These are phyloP conservation scores for Kluyveromyces dobzhanskii DNA, from an alignment of 805 yeast species.

Conservation along the genomic window DNA sequence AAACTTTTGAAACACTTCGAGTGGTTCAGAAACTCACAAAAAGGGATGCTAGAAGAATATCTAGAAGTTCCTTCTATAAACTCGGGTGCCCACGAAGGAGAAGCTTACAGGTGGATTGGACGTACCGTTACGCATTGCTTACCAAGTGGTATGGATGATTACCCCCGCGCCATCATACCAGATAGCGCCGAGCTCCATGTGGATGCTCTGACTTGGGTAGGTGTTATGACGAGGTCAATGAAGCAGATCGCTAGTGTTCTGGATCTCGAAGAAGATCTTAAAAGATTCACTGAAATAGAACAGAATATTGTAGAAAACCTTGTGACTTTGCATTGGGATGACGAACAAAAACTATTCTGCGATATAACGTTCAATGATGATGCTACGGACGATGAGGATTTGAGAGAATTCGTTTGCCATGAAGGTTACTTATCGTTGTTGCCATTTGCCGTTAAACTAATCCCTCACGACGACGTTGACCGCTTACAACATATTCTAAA, in stretches of 20 bases:
- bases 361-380: constrained; percentile 71
- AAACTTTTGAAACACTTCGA: constrained; percentile 66
- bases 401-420: constrained; percentile 59
- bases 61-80: constrained; percentile 20
- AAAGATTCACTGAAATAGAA: constrained; percentile 45
- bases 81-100: constrained; percentile 39
- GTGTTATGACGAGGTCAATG: constrained; percentile 83
- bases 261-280: constrained; percentile 49
- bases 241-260: constrained; percentile 58
- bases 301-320: constrained; percentile 52
- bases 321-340: constrained; percentile 75
- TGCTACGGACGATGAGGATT: constrained; percentile 42
- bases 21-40: constrained; percentile 78
- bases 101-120: constrained; percentile 90
- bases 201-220: constrained; percentile 88
- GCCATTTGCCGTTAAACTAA: constrained; percentile 71
- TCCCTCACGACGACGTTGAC: constrained; percentile 37
- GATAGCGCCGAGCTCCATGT: constrained; percentile 87
- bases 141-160: constrained; percentile 93
- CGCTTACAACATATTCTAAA: constrained; percentile 46
- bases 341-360: constrained; percentile 58
- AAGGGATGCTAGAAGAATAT: constrained; percentile 65
- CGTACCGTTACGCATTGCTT: constrained; percentile 77
- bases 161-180: constrained; percentile 76
- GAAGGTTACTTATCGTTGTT: constrained; percentile 81